phyloP scores from a whole-genome alignment of 2,329 filamentous ascomycete species.

The Cladosporium sp. region DNA sequence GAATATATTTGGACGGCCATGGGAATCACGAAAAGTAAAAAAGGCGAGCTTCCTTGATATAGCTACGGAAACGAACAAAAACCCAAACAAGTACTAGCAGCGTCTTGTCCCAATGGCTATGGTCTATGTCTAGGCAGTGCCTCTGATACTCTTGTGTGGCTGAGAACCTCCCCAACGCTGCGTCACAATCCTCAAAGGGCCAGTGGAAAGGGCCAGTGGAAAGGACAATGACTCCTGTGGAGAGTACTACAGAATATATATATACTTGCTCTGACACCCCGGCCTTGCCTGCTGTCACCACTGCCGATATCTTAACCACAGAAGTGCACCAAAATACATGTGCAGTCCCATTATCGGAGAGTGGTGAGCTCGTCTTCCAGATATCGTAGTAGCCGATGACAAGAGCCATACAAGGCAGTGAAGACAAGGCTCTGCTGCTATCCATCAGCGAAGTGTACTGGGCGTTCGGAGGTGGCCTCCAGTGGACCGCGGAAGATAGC shows the following conservation, averaged over 20 bases:
- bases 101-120: neutral
- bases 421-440: too few relatives aligned
- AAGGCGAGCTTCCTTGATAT: constrained; percentile 5
- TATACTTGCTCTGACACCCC: neutral
- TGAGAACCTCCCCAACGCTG: neutral
- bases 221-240: neutral
- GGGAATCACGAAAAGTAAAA: constrained; percentile 17
- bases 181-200: too few relatives aligned
- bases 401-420: neutral
- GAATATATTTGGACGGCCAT: constrained; percentile 4
- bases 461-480: neutral
- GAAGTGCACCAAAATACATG: neutral
- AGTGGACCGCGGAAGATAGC: neutral
- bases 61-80: constrained; percentile 10
- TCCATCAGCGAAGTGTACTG: neutral
- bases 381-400: neutral
- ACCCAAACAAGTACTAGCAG: neutral
- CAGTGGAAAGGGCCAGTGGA: neutral
- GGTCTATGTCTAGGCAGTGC: neutral
- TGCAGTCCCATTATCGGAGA: neutral
- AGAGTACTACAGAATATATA: neutral
- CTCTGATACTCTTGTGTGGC: neutral
- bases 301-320: neutral
- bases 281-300: neutral
- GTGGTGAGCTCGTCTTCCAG: neutral